Evolutionary conservation across 208 protist species (phyloP).

Genomic region (Leishmania major): DNA sequence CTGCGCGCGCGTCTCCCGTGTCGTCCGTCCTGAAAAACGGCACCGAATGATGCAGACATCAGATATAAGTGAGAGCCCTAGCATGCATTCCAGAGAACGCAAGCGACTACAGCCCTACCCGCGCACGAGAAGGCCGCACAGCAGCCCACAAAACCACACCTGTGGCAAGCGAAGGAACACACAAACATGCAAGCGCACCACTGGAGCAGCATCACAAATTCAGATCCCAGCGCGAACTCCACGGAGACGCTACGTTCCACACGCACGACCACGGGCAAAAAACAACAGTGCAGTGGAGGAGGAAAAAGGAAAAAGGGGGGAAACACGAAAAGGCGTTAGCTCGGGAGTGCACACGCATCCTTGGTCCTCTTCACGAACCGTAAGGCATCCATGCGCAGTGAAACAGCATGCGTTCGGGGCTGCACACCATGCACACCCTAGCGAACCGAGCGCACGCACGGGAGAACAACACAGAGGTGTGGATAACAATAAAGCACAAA

Average conservation of each 20-base stretch:
- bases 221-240: neutral
- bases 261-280: neutral
- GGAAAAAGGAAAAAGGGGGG: neutral
- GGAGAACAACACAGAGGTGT: neutral
- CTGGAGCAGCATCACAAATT: neutral
- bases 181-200: neutral
- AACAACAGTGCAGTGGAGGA: neutral
- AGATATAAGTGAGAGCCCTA: neutral
- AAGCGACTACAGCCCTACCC: neutral
- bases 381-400: neutral
- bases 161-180: neutral
- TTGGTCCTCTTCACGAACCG: neutral
- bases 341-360: neutral
- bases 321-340: neutral
- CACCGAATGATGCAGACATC: neutral
- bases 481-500: neutral
- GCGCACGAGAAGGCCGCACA: neutral
- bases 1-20: neutral
- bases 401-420: neutral
- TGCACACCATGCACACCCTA: neutral
- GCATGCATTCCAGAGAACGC: neutral
- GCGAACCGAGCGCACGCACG: neutral
- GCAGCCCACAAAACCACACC: neutral
- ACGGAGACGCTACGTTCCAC: neutral
- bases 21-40: neutral